Evolutionary conservation across 225 moss, liverwort and hornwort genomes (phyloP).

Genomic region (Rhytidiadelphus loreus): DNA sequence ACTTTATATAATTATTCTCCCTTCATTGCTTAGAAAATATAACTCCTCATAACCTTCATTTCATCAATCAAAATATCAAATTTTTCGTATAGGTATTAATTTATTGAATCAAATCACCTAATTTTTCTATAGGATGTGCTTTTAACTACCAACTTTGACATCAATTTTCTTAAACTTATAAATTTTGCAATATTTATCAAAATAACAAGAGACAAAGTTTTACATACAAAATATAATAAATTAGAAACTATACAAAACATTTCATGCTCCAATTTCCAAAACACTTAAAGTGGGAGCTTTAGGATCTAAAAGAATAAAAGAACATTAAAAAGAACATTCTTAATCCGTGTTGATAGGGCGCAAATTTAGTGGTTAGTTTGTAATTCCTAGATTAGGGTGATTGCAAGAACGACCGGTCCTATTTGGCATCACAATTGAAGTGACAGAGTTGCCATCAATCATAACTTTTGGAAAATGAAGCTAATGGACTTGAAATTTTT

Average conservation of each 20-base stretch:
- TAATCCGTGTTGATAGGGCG: not conserved
- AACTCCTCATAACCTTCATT: not conserved
- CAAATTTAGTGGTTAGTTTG: not conserved
- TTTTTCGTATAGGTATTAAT: not conserved
- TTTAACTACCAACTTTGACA: rapidly evolving
- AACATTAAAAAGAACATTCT: not conserved
- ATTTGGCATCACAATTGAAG: no score
- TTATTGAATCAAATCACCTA: not conserved
- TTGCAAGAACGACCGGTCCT: no score
- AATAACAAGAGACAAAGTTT: not conserved
- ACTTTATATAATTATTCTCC: not conserved
- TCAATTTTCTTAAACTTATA: no score
- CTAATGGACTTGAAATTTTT: no score
- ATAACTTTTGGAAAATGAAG: no score
- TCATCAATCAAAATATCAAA: not conserved
- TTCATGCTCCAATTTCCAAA: not conserved
- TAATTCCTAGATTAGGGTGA: no score
- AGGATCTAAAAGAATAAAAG: not conserved
- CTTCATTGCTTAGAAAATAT: no score
- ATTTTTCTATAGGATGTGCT: not conserved
- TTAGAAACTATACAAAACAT: not conserved
- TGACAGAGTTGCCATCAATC: no score
- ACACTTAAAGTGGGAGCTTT: not conserved
- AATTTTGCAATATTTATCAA: rapidly evolving
- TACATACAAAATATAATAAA: not conserved